A percentile compares a stretch with the other conserved stretches of the same genome.
Conservation (phyloP, 345 rosid species). For the Lepidium sativum region DNA sequence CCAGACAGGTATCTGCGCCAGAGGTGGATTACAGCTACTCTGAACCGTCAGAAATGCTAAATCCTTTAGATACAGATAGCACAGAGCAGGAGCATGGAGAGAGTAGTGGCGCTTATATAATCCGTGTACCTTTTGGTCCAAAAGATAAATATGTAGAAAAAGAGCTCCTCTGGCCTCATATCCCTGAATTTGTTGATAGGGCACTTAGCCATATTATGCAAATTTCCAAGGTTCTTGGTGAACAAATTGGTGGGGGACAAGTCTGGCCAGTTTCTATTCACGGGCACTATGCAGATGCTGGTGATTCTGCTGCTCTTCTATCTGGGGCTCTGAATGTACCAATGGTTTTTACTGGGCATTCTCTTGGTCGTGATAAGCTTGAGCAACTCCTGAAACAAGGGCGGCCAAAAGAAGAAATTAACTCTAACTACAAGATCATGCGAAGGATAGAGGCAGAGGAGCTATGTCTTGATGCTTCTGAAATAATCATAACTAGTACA, state of each 20-base stretch:
- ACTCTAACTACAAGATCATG: constrained; percentile 56
- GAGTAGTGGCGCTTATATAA: constrained; percentile 71
- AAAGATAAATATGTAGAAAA: constrained; percentile 57
- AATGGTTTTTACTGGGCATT: constrained; percentile 81
- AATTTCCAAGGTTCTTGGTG: constrained; percentile 66
- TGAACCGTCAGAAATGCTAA: constrained; percentile 68
- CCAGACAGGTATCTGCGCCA: constrained; percentile 63
- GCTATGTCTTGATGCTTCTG: constrained; percentile 59
- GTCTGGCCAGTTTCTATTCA: constrained; percentile 78
- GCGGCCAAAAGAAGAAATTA: constrained; percentile 60
- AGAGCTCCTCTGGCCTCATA: constrained; percentile 74
- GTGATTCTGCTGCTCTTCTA: constrained; percentile 66
- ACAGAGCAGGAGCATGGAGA: constrained; percentile 48
- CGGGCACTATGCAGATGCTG: constrained; percentile 87
- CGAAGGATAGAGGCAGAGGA: constrained; percentile 79
- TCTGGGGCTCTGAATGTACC: constrained; percentile 82
- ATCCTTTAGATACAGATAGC: constrained; percentile 30
- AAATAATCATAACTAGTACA: constrained; percentile 66
- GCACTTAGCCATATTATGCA: constrained; percentile 64
- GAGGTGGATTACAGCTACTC: constrained; percentile 70
- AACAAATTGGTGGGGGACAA: constrained; percentile 47
- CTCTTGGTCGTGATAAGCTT: constrained; percentile 74
- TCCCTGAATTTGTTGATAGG: constrained; percentile 76
- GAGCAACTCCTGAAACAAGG: constrained; percentile 75
- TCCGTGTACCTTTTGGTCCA: constrained; percentile 81